A percentile compares a stretch with the other conserved stretches of the same genome.
phyloP scores from a whole-genome alignment of 148 eudicot species.

The Polygonum aviculare region DNA sequence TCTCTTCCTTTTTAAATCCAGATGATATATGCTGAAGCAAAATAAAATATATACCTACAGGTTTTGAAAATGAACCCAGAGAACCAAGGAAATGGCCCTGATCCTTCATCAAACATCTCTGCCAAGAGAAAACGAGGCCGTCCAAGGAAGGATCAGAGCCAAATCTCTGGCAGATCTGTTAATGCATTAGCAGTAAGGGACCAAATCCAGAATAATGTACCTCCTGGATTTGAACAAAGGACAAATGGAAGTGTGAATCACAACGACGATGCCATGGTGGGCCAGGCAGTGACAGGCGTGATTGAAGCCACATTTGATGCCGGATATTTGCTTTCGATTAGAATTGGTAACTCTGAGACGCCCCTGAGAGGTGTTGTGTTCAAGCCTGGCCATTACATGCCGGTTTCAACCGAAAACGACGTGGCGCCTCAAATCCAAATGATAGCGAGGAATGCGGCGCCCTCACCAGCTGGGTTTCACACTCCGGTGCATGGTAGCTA shows the following conservation, averaged over 20 bases:
- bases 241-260: slow-evolving; percentile 15
- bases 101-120: slow-evolving; percentile 23
- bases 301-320: slow-evolving; percentile 35
- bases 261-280: slow-evolving; percentile 21
- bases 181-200: slow-evolving; percentile 8
- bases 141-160: slow-evolving; percentile 68
- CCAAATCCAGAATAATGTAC: neutral
- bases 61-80: slow-evolving; percentile 44
- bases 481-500: slow-evolving; percentile 15
- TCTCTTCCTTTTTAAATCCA: slow-evolving; percentile 6
- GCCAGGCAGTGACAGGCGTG: slow-evolving; percentile 32
- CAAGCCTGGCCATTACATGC: slow-evolving; percentile 77
- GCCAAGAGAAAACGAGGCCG: slow-evolving; percentile 78
- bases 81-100: slow-evolving; percentile 23
- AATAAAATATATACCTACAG: neutral
- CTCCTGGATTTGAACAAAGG: slow-evolving; percentile 24
- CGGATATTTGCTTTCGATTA: slow-evolving; percentile 31
- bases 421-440: slow-evolving; percentile 67
- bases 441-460: slow-evolving; percentile 51
- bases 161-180: slow-evolving; percentile 15
- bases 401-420: slow-evolving; percentile 69
- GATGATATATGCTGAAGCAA: slow-evolving; percentile 10
- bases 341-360: slow-evolving; percentile 57
- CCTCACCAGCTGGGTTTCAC: slow-evolving; percentile 29
- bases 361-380: slow-evolving; percentile 78